These are phyloP conservation scores for Priceomyces fermenticarens DNA, from an alignment of 805 yeast genomes.

Conservation along the genomic window DNA sequence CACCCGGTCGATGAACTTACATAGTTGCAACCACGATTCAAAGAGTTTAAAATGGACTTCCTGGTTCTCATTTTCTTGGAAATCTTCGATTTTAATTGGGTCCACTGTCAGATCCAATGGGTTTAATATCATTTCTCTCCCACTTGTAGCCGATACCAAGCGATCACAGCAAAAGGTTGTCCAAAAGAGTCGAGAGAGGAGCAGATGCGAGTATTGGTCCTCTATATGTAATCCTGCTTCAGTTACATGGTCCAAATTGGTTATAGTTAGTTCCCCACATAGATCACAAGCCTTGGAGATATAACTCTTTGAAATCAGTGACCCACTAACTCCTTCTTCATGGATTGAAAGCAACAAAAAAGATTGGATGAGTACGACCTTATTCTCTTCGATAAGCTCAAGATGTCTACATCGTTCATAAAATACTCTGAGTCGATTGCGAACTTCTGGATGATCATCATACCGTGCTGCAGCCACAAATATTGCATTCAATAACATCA, in stretches of 20 bases:
- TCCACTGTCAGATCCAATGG: slow-evolving; percentile 21
- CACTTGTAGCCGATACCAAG: slow-evolving; percentile 22
- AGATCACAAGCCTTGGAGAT: slow-evolving; percentile 20
- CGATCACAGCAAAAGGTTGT: slow-evolving; percentile 24
- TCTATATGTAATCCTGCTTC: too few species aligned
- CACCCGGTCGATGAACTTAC: slow-evolving; percentile 22
- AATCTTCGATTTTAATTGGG: slow-evolving; percentile 17
- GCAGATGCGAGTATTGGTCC: too few species aligned
- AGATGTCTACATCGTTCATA: slow-evolving; percentile 20
- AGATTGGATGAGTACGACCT: slow-evolving; percentile 24
- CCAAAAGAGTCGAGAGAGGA: slow-evolving; percentile 20
- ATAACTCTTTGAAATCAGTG: slow-evolving; percentile 19
- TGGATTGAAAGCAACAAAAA: slow-evolving; percentile 21
- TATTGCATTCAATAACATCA: slow-evolving; percentile 24
- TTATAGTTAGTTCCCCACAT: slow-evolving; percentile 24
- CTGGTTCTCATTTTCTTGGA: slow-evolving; percentile 16
- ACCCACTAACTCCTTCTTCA: slow-evolving; percentile 27
- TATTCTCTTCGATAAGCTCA: slow-evolving; percentile 21
- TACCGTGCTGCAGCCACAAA: slow-evolving; percentile 19
- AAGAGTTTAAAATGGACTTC: slow-evolving; percentile 19
- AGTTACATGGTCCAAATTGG: slow-evolving; percentile 13
- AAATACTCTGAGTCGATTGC: slow-evolving; percentile 18
- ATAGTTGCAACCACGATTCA: slow-evolving; percentile 16
- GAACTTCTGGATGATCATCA: slow-evolving; percentile 12
- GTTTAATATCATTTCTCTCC: slow-evolving; percentile 21